Conservation (phyloP, 1,139 yeast genomes). For the Candida gigantensis region DNA sequence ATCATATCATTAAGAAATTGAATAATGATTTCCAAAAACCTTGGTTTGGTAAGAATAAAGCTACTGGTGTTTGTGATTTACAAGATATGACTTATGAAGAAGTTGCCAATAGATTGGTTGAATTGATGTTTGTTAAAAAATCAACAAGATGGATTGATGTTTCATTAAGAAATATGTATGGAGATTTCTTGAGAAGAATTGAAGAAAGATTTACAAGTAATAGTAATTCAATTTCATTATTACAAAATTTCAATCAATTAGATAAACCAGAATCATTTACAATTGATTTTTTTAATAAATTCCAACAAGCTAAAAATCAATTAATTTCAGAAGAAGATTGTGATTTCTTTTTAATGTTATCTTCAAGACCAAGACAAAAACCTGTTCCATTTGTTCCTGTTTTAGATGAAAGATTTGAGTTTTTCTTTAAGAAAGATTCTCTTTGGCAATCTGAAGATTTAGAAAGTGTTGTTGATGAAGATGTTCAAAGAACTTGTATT, state of each 20-base stretch:
- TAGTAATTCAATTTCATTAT: conserved; percentile 56
- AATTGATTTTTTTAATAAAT: conserved; percentile 61
- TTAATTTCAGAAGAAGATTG: conserved; percentile 93
- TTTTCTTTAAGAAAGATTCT: conserved; percentile 97
- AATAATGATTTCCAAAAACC: conserved; percentile 97
- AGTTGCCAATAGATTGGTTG: conserved; percentile 84
- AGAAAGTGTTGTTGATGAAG: conserved; percentile 94
- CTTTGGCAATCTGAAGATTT: conserved; percentile 98
- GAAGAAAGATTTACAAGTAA: conserved; percentile 88
- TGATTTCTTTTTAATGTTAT: conserved; percentile 85
- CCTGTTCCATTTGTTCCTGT: conserved; percentile 98
- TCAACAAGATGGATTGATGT: conserved; percentile 86
- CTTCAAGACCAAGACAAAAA: conserved; percentile 84
- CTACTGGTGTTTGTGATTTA: conserved; percentile 81
- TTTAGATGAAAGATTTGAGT: conserved; percentile 90
- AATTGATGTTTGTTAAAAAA: conserved; percentile 81
- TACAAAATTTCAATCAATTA: conserved; percentile 73
- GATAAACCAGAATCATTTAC: conserved; percentile 64
- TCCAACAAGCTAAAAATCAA: conserved; percentile 76
- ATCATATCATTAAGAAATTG: conserved; percentile 78
- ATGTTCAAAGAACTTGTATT: conserved; percentile 97
- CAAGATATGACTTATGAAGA: conserved; percentile 96
- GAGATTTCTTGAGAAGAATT: conserved; percentile 85
- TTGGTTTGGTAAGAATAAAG: conserved; percentile 87
- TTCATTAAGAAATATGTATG: conserved; percentile 83